These are phyloP conservation scores for Leccinum uliginosum DNA, from an alignment of 768 basidiomycete genomes.

Conservation along the genomic window DNA sequence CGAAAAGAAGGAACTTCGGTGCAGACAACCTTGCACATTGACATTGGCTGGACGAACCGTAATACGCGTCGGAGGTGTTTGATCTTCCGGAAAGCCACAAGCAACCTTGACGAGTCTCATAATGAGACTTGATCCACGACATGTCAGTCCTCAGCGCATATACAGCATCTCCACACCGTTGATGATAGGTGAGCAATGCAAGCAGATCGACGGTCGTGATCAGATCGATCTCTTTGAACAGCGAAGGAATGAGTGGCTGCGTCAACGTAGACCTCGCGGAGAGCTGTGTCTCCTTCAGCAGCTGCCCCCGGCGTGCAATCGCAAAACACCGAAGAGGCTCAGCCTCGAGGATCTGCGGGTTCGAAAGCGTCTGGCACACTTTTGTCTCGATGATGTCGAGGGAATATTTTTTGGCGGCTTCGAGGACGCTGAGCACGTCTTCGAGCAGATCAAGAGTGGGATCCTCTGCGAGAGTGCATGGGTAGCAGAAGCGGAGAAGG, in stretches of 20 bases:
- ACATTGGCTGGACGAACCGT: neutral
- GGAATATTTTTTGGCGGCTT: neutral
- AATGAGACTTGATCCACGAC: neutral
- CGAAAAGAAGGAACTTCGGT: neutral
- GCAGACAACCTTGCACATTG: neutral
- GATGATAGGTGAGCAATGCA: neutral
- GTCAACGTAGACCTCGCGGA: neutral
- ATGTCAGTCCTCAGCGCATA: neutral
- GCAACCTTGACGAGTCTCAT: neutral
- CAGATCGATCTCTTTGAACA: neutral
- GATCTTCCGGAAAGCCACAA: neutral
- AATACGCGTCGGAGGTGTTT: neutral
- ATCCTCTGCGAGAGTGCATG: neutral
- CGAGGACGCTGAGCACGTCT: neutral
- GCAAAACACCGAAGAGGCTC: neutral
- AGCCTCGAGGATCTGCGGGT: neutral
- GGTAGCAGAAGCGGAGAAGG: conserved; percentile 22
- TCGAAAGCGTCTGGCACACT: neutral
- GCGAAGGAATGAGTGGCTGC: neutral
- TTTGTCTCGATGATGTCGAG: neutral
- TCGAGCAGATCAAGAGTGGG: neutral
- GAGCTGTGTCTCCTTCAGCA: neutral
- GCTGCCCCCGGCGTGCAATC: neutral
- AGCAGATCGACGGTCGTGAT: neutral
- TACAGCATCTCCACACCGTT: neutral